Percentiles rank a stretch among this genome's conserved stretches.
Evolutionary conservation across 2,329 filamentous ascomycete genomes (phyloP).

Genomic region (Epichloe typhina): DNA sequence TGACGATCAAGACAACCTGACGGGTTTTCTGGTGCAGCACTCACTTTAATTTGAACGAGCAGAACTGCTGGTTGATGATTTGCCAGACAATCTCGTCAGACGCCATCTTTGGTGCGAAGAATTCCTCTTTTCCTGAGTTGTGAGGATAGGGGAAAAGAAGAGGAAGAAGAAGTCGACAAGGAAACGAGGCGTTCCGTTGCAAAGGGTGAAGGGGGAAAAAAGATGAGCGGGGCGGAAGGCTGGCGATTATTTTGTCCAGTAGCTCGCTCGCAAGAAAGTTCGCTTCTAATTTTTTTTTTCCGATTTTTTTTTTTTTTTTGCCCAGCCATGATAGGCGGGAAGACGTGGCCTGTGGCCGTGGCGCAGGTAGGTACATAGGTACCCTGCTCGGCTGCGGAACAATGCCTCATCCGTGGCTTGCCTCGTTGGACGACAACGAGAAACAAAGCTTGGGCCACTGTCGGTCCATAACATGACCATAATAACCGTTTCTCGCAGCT

Average conservation of each 20-base stretch:
- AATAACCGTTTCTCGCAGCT: no score
- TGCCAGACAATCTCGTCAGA: constrained; percentile 97
- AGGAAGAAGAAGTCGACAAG: not conserved
- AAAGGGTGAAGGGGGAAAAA: constrained; percentile 3
- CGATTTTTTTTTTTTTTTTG: constrained; percentile 12
- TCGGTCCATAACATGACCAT: not conserved
- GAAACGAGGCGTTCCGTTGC: not conserved
- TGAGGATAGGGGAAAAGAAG: not conserved
- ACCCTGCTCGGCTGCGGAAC: constrained; percentile 8
- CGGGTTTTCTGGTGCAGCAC: constrained; percentile 12
- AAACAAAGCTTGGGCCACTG: no score
- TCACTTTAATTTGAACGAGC: constrained; percentile 86
- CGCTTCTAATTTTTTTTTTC: constrained; percentile 9
- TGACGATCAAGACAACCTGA: not conserved
- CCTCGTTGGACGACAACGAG: no score
- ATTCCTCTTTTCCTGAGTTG: not conserved
- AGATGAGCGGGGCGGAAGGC: not conserved
- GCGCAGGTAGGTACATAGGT: not conserved
- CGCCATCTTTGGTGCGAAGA: constrained; percentile 45
- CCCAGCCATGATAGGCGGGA: constrained; percentile 7
- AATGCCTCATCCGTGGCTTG: constrained; percentile 4
- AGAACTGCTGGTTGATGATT: constrained; percentile 91
- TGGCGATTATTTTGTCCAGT: constrained; percentile 8
- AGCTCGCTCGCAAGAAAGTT: constrained; percentile 4
- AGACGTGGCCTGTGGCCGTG: not conserved